Base-by-base conservation (phyloP, 768 basidiomycete genomes). In the Leccinum incarnatum region DNA sequence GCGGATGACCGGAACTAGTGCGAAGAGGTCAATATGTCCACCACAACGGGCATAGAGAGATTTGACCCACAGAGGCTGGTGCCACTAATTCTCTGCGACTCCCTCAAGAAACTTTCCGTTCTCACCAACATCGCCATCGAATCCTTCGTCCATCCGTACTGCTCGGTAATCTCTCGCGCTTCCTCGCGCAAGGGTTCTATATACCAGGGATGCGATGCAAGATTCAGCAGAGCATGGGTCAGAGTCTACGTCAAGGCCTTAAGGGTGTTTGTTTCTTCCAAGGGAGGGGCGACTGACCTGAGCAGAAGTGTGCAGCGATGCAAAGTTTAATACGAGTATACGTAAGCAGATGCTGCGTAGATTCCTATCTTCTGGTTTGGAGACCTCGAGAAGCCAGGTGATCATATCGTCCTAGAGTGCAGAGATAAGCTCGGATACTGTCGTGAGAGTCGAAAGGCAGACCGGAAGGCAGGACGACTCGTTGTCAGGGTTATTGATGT, bases 91-190 rank as follows among this genome's bases (percentile, higher is more conserved):
- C 79, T 71, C 60, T 75, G 72, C 3, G 74, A 73, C 59, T 79
- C 79, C 53, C 74, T 75, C 54, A 81, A 53, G 62, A 81, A 79
- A 53, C 78, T 80, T 55, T 80, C 78, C 55, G 78, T 63, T 63
- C 74, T 74, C 58, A 70, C 67, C 63, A 77, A 58, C 59, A 67
- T 72, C 8, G 58, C 65, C 65, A 79, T 69, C 12, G 69, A 68
- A 27, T 61, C 58, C 60, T 73, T 76, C 3, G 65, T 66, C 70
- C 73, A 78, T 32, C 67, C 75, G n/a, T 75, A 61, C 34, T 63
- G 61, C 12, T 60, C 53, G 25, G 76, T 59, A 8, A 75, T 69
- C 10, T 56, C 62, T 56, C 70, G 74, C 23, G 71, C 69, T 60
- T 82, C 81, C 34, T 77, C 68, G 15, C 80, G 74, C 10, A 82